Evolutionary conservation across 2,329 filamentous ascomycete genomes (phyloP).

Genomic region (Penicillium sp.): DNA sequence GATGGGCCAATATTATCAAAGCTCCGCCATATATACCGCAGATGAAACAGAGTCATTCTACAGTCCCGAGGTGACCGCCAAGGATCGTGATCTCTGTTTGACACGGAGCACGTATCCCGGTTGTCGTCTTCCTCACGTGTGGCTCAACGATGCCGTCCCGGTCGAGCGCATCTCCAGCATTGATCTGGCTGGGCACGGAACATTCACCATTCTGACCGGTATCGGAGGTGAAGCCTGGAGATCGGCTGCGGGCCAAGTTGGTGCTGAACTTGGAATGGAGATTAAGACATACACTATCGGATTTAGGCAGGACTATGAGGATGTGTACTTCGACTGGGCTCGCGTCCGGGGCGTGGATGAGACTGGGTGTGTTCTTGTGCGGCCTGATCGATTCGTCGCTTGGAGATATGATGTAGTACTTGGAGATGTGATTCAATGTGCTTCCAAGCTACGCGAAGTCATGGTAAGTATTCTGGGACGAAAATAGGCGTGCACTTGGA

Average conservation of each 20-base stretch:
- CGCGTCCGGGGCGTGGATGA: slow-evolving; percentile 52
- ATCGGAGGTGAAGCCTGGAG: slow-evolving; percentile 61
- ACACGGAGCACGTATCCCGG: slow-evolving; percentile 60
- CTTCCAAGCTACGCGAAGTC: slow-evolving; percentile 9
- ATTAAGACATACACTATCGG: slow-evolving; percentile 58
- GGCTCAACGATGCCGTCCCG: slow-evolving; percentile 57
- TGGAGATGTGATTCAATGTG: slow-evolving; percentile 3
- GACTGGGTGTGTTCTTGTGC: slow-evolving; percentile 31
- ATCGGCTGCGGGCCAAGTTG: slow-evolving; percentile 47
- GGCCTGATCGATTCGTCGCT: slow-evolving; percentile 62
- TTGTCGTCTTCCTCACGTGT: slow-evolving; percentile 62
- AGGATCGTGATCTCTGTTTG: slow-evolving; percentile 49
- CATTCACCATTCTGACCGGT: slow-evolving; percentile 56
- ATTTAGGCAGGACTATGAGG: slow-evolving; percentile 61
- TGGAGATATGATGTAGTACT: slow-evolving; percentile 46
- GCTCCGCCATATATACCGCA: slow-evolving; percentile 46
- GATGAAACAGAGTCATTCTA: slow-evolving; percentile 43
- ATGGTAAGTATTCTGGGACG: slow-evolving; percentile 13
- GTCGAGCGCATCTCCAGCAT: slow-evolving; percentile 56
- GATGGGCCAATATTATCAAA: slow-evolving; percentile 61
- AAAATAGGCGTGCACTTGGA: neutral
- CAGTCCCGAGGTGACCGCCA: slow-evolving; percentile 24
- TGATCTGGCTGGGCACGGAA: slow-evolving; percentile 60
- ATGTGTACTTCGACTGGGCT: slow-evolving; percentile 64
- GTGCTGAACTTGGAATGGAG: slow-evolving; percentile 45